A percentile compares a stretch with the other conserved stretches of the same genome.
Evolutionary conservation across 2,329 filamentous ascomycete genomes (phyloP).

Genomic region (Apiospora sp.): DNA sequence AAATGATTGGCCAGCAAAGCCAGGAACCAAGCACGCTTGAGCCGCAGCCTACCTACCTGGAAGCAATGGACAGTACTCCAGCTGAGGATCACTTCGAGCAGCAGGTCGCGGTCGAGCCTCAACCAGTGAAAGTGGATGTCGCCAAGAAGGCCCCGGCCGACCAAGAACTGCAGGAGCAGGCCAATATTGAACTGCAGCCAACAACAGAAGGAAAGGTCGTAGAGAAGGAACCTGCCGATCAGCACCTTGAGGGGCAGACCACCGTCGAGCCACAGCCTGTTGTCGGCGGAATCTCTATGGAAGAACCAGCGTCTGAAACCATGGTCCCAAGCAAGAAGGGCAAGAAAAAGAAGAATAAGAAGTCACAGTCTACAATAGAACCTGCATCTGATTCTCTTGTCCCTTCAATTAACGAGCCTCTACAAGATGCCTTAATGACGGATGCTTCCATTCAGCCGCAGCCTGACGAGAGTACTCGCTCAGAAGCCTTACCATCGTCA

Average conservation of each 20-base stretch:
- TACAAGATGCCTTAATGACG: not conserved
- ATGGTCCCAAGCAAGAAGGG: slow-evolving; percentile 38
- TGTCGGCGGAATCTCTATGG: not conserved
- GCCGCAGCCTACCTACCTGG: not conserved
- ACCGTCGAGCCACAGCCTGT: not conserved
- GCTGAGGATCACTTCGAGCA: not conserved
- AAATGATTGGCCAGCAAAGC: not conserved
- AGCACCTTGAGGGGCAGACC: slow-evolving; percentile 10
- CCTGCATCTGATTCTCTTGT: slow-evolving; percentile 26
- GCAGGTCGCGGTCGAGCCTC: not conserved
- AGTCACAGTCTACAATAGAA: slow-evolving; percentile 29
- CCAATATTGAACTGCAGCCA: not conserved
- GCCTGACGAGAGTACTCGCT: slow-evolving; percentile 23
- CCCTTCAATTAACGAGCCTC: not conserved
- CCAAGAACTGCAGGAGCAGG: not conserved
- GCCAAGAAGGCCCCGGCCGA: not conserved
- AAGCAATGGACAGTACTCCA: not conserved
- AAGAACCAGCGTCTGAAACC: not conserved
- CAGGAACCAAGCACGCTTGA: not conserved
- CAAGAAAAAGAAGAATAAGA: slow-evolving; percentile 47
- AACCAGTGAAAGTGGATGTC: not conserved
- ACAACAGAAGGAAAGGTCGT: not conserved
- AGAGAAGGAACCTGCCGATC: not conserved
- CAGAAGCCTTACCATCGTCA: not conserved
- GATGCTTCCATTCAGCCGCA: slow-evolving; percentile 10